These are phyloP conservation scores for Zygoascus flipseniorum DNA, from an alignment of 805 yeast species.

Conservation along the genomic window DNA sequence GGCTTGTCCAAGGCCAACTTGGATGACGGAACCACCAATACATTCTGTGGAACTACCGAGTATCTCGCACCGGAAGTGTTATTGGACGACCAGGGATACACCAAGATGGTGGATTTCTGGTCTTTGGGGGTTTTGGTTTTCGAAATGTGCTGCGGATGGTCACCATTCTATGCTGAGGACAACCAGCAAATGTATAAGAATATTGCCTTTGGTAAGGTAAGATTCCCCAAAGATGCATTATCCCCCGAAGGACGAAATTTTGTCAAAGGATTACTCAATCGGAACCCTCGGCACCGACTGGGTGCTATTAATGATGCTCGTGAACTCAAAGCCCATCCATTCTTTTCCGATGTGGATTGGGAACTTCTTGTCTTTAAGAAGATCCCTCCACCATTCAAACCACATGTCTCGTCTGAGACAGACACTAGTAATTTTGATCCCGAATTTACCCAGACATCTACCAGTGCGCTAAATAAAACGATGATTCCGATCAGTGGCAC, in stretches of 20 bases:
- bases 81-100: conserved; percentile 91
- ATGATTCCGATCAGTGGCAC: conserved; percentile 45
- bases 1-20: conserved; percentile 93
- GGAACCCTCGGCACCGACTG: conserved; percentile 91
- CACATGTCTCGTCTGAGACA: conserved; percentile 81
- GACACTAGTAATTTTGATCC: conserved; percentile 98
- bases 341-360: conserved; percentile 92
- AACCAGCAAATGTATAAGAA: conserved; percentile 98
- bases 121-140: conserved; percentile 92
- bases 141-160: conserved; percentile 99
- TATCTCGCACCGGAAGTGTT: conserved; percentile 95
- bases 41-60: conserved; percentile 98
- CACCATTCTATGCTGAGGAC: conserved; percentile 95
- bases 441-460: conserved; percentile 88
- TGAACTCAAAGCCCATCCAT: conserved; percentile 86
- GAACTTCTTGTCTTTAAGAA: conserved; percentile 63
- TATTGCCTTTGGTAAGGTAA: conserved; percentile 95
- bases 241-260: conserved; percentile 90
- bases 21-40: conserved; percentile 84
- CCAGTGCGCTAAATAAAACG: conserved; percentile 62
- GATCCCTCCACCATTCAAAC: conserved; percentile 94
- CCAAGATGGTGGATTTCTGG: conserved; percentile 99
- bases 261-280: conserved; percentile 87
- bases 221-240: conserved; percentile 92
- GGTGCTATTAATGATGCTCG: conserved; percentile 90